These are phyloP conservation scores for Ilyonectria sp. DNA, from an alignment of 2,329 filamentous ascomycete species.

Conservation along the genomic window DNA sequence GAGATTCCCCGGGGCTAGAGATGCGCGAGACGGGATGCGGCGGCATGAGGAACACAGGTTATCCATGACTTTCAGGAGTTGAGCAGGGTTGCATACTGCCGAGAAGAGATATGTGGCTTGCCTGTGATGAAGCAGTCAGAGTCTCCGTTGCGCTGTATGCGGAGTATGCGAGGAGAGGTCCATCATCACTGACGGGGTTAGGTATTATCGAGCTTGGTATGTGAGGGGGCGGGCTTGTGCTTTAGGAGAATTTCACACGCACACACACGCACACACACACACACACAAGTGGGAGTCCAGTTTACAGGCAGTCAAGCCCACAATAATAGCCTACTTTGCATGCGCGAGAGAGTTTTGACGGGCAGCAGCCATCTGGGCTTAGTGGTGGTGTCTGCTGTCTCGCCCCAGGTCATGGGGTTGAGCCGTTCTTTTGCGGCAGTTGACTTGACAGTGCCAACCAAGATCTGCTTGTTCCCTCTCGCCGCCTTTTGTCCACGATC, in stretches of 20 bases:
- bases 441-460: constrained; percentile 19
- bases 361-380: constrained; percentile 20
- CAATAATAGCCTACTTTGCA: constrained; percentile 10
- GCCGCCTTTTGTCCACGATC: constrained; percentile 29
- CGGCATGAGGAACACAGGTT: constrained; percentile 26
- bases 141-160: not conserved
- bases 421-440: constrained; percentile 11
- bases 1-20: constrained; percentile 37
- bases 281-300: constrained; percentile 7
- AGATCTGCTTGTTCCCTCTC: constrained; percentile 25
- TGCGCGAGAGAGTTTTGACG: constrained; percentile 31
- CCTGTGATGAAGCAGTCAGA: constrained; percentile 1
- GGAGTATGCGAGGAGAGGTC: not conserved
- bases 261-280: not conserved
- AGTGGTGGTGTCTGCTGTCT: constrained; percentile 14
- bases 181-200: not conserved
- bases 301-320: constrained; percentile 1
- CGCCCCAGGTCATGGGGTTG: constrained; percentile 3
- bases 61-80: constrained; percentile 31
- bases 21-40: constrained; percentile 13
- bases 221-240: not conserved
- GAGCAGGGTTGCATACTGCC: constrained; percentile 30
- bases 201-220: not conserved
- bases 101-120: constrained; percentile 30
- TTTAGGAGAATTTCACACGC: not conserved